Evolutionary conservation across 805 yeast genomes (phyloP), one percentile per base, ranked within the genome.

Genomic region (Candida sphagnicola): DNA sequence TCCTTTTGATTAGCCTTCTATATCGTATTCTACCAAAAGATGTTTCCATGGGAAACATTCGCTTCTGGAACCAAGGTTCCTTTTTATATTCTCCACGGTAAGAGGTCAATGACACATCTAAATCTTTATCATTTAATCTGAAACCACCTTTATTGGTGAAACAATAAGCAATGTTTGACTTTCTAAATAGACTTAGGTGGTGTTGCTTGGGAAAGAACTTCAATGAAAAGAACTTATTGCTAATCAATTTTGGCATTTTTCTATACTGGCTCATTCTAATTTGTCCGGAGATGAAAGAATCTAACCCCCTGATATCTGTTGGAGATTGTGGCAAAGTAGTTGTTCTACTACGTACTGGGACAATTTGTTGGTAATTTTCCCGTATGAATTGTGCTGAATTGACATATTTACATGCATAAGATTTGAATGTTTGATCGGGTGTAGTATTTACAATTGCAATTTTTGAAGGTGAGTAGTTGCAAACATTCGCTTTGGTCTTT

Each of bases 241-340:
- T 8, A 8, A 26, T 13, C 13, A 26, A n/a, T 12, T 26, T 26
- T 26, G 29, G 15, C 15, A 13, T 26, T 5, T 8, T n/a, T 26
- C 29, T 10, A 13, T 26, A 26, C 14, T 26, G 49, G 18, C 12
- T 44, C 36, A 15, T 43, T 43, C 26, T 34, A 34, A 31, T n/a
- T 40, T 34, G 18, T 45, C 40, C 17, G 47, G 32, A 46, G 40
- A 13, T 19, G 15, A 40, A 26, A 51, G 48, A 37, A 38, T 60
- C 66, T 6, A 66, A 47, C 2, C 73, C 73, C 23, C 48, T 53
- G 19, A 67, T 67, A 31, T 67, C 72, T 1, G 59, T 55, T 6
- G 61, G 55, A 3, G 23, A 21, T 13, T 26, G 42, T 4, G 72
- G 71, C 19, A 61, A 54, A 11, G 10, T 29, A 12, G 15, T 5